These are phyloP conservation scores for Phytopythium helicoides DNA, from an alignment of 352 stramenopile species.

Conservation along the genomic window DNA sequence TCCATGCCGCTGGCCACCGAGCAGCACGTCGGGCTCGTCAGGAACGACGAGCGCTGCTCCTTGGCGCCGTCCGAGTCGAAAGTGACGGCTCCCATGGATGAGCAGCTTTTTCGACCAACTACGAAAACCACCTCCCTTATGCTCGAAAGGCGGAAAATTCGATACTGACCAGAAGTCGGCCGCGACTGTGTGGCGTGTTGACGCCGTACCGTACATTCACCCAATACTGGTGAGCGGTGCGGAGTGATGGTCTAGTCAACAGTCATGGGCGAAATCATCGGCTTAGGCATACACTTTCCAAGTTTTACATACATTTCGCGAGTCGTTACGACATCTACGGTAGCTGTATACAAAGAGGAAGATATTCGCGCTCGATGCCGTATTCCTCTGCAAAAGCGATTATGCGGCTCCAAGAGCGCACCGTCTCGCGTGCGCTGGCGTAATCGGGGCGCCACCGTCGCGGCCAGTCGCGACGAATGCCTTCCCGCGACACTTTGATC, in stretches of 20 bases:
- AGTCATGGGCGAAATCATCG: conserved; percentile 3
- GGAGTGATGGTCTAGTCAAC: conserved; percentile 8
- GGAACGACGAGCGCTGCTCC: conserved; percentile 43
- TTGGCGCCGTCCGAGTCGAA: conserved; percentile 16
- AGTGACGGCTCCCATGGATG: conserved; percentile 1
- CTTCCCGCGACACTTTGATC: no score
- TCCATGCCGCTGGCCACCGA: conserved; percentile 36
- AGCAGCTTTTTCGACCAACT: no score
- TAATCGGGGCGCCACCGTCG: not conserved
- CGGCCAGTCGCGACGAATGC: not conserved
- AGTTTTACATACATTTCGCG: no score
- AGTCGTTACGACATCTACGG: no score
- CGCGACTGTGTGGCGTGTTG: not conserved
- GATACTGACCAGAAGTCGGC: conserved; percentile 6
- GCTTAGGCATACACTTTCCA: no score
- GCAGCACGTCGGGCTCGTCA: conserved; percentile 48
- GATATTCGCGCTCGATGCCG: not conserved
- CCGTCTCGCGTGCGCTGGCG: not conserved
- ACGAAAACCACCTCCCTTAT: no score
- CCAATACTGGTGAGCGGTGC: not conserved
- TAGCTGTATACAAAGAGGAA: not conserved
- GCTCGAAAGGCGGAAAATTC: conserved; percentile 7
- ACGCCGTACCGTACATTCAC: conserved; percentile 3
- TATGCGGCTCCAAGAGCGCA: not conserved
- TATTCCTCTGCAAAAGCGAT: no score